Conservation (phyloP, 371 early-diverging fungal genomes). For the Lichtheimia hyalospora region DNA sequence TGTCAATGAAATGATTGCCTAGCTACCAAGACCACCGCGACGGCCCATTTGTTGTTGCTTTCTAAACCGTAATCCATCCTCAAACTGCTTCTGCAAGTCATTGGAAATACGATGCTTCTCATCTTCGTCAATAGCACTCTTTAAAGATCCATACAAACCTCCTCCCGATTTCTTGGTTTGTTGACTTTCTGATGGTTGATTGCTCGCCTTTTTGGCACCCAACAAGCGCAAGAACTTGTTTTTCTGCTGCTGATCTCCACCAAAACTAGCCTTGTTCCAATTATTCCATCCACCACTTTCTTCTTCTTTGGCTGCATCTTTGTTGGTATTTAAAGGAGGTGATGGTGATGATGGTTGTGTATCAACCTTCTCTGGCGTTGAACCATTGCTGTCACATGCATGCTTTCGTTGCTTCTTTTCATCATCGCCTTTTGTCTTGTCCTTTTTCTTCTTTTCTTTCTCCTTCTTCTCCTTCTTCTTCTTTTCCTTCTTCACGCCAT, state of each 20-base stretch:
- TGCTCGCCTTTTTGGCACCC: constrained; percentile 39
- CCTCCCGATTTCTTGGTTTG: constrained; percentile 27
- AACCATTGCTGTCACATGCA: constrained; percentile 3
- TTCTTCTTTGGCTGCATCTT: constrained; percentile 1
- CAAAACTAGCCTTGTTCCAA: constrained; percentile 51
- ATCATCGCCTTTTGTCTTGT: constrained; percentile 3
- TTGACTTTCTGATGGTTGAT: neutral
- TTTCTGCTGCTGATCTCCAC: constrained; percentile 43
- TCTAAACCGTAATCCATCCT: constrained; percentile 42
- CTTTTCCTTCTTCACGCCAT: constrained; percentile 16
- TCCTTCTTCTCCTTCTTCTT: constrained; percentile 17
- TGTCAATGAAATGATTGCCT: neutral
- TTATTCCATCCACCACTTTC: constrained; percentile 46
- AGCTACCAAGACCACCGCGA: constrained; percentile 47
- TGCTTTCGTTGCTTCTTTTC: constrained; percentile 18
- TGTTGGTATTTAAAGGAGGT: neutral
- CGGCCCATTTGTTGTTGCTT: constrained; percentile 47
- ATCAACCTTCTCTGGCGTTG: neutral
- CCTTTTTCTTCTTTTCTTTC: constrained; percentile 13
- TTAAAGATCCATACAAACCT: constrained; percentile 41
- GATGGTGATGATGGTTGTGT: neutral
- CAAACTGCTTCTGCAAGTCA: constrained; percentile 46
- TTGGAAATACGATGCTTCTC: constrained; percentile 34
- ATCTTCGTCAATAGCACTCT: constrained; percentile 48
- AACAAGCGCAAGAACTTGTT: constrained; percentile 48